Evolutionary conservation across 129 eudicot species (phyloP).

Genomic region (Calendula officinalis): DNA sequence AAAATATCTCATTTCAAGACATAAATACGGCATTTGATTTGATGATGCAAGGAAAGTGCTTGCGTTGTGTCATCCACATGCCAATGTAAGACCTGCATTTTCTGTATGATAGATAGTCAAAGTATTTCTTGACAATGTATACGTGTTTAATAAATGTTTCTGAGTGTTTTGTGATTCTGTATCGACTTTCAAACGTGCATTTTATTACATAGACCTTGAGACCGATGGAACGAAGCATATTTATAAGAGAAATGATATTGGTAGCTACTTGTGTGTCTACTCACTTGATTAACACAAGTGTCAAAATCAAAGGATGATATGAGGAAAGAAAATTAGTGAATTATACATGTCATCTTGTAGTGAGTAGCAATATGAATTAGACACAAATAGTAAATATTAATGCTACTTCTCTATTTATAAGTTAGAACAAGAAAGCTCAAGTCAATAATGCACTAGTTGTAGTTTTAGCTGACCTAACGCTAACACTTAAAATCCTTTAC

Average conservation of each 20-base stretch:
- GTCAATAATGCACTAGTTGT: neutral
- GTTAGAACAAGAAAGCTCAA: neutral
- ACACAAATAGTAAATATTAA: too few species aligned
- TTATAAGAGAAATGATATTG: too few species aligned
- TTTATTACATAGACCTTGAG: neutral
- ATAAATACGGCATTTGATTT: constrained; percentile 81
- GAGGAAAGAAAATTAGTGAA: too few species aligned
- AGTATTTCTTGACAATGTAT: too few species aligned
- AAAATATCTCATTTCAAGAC: constrained; percentile 64
- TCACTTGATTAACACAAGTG: too few species aligned
- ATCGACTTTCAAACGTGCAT: neutral
- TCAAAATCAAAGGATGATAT: too few species aligned
- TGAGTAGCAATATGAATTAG: too few species aligned
- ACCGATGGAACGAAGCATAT: too few species aligned
- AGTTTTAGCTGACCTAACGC: constrained; percentile 35
- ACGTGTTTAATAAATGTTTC: neutral
- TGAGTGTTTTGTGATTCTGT: neutral
- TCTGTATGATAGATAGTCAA: neutral
- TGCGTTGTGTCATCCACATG: constrained; percentile 97
- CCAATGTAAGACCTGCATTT: constrained; percentile 19
- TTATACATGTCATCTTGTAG: too few species aligned
- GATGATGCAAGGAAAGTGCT: constrained; percentile 75
- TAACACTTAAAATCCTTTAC: constrained; percentile 23
- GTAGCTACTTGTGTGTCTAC: too few species aligned
- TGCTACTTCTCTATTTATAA: too few species aligned